phyloP scores from a whole-genome alignment of 768 basidiomycete species.

The Suillus decipiens region DNA sequence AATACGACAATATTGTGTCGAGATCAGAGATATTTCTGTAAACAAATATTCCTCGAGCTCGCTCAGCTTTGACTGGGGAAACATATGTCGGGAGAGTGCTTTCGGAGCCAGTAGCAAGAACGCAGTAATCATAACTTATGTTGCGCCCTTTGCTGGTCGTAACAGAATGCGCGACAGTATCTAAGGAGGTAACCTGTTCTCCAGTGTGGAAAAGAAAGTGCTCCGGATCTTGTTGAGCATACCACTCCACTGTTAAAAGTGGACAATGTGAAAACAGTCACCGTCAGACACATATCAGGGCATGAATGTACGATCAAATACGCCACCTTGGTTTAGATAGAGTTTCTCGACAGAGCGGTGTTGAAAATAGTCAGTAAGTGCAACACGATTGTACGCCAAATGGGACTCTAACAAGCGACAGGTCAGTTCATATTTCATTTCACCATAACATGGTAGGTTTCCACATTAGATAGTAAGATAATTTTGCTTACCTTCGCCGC shows the following conservation, averaged over 20 bases:
- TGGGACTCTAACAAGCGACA: slow-evolving; percentile 33
- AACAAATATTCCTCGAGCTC: slow-evolving; percentile 61
- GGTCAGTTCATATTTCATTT: slow-evolving; percentile 20
- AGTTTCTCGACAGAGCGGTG: slow-evolving; percentile 59
- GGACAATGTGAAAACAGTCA: slow-evolving; percentile 1
- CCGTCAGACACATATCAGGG: background rate
- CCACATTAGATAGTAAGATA: background rate
- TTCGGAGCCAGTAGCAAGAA: slow-evolving; percentile 70
- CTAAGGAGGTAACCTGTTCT: slow-evolving; percentile 47
- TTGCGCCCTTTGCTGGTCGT: slow-evolving; percentile 46
- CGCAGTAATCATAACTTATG: slow-evolving; percentile 59
- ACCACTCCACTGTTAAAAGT: slow-evolving; percentile 51
- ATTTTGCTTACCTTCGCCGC: slow-evolving; percentile 51
- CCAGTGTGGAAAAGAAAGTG: slow-evolving; percentile 53
- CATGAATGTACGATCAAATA: background rate
- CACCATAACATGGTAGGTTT: slow-evolving; percentile 23
- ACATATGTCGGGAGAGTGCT: slow-evolving; percentile 64
- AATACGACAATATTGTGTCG: slow-evolving; percentile 61
- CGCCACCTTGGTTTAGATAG: slow-evolving; percentile 52
- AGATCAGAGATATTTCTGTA: slow-evolving; percentile 75
- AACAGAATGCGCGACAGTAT: slow-evolving; percentile 42
- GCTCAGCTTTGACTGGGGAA: slow-evolving; percentile 38
- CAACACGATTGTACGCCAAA: slow-evolving; percentile 56
- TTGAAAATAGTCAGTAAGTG: slow-evolving; percentile 60
- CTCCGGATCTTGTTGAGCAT: slow-evolving; percentile 55